phyloP scores from a whole-genome alignment of 805 yeast genomes.

The Tetrapisispora iriomotensis region DNA sequence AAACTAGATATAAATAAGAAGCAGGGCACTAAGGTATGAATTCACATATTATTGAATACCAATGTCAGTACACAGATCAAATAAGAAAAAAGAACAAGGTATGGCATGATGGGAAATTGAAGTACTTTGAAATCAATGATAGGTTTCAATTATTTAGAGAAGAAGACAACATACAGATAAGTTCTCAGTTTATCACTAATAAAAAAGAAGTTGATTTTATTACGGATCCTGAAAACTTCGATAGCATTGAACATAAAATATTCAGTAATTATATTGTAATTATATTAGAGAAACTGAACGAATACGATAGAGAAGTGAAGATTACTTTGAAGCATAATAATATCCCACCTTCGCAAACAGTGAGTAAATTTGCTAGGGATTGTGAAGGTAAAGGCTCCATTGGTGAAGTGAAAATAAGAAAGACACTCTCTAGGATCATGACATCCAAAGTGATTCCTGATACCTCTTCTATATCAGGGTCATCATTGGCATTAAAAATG shows the following conservation, averaged over 20 bases:
- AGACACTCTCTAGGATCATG: neutral
- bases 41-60: conserved; percentile 18
- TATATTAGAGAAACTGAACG: conserved; percentile 11
- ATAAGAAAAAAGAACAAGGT: conserved; percentile 25
- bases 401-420: neutral
- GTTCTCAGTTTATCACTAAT: conserved; percentile 21
- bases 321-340: conserved; percentile 1
- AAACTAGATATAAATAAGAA: neutral
- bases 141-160: conserved; percentile 17
- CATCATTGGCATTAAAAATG: conserved; percentile 16
- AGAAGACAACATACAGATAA: conserved; percentile 16
- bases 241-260: conserved; percentile 20
- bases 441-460: conserved; percentile 1
- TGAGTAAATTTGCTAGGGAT: neutral
- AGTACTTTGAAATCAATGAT: conserved; percentile 14
- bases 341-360: neutral
- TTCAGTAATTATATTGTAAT: conserved; percentile 20
- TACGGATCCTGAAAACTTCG: conserved; percentile 17
- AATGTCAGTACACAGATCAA: conserved; percentile 27
- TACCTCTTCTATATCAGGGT: neutral
- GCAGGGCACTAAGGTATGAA: conserved; percentile 6
- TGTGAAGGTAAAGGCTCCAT: neutral
- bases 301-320: conserved; percentile 15
- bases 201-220: conserved; percentile 12
- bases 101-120: conserved; percentile 29